These are phyloP conservation scores for Alternaria infectoria DNA, from an alignment of 2,329 filamentous ascomycete genomes.

Conservation along the genomic window DNA sequence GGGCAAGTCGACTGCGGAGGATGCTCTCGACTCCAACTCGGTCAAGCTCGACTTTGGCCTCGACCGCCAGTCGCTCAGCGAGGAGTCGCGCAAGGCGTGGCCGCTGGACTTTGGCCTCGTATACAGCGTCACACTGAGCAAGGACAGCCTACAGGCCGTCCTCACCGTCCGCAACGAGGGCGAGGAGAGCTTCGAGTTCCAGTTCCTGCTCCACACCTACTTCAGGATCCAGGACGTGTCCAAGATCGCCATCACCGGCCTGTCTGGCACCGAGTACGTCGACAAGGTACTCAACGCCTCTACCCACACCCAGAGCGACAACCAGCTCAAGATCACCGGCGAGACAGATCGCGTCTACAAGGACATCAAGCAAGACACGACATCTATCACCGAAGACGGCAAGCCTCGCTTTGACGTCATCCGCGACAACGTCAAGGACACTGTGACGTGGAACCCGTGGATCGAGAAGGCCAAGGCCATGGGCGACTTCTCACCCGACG, in stretches of 20 bases:
- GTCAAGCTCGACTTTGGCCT: slow-evolving; percentile 97
- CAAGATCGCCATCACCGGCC: slow-evolving; percentile 73
- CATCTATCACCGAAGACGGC: slow-evolving; percentile 68
- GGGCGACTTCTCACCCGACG: slow-evolving; percentile 85
- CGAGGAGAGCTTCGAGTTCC: slow-evolving; percentile 82
- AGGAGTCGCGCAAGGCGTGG: slow-evolving; percentile 75
- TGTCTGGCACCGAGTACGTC: slow-evolving; percentile 76
- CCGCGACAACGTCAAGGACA: slow-evolving; percentile 83
- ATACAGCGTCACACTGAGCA: slow-evolving; percentile 87
- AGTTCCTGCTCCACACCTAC: slow-evolving; percentile 91
- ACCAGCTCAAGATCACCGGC: slow-evolving; percentile 70
- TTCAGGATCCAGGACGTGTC: slow-evolving; percentile 83
- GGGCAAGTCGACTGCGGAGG: slow-evolving; percentile 79
- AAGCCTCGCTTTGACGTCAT: slow-evolving; percentile 73
- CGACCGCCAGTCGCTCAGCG: slow-evolving; percentile 72
- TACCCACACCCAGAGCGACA: slow-evolving; percentile 68
- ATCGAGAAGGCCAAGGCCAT: slow-evolving; percentile 81
- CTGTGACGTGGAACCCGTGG: slow-evolving; percentile 99
- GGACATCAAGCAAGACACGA: slow-evolving; percentile 65
- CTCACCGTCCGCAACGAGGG: slow-evolving; percentile 91
- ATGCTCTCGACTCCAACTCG: slow-evolving; percentile 56
- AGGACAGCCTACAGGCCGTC: slow-evolving; percentile 76
- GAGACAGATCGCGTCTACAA: slow-evolving; percentile 92
- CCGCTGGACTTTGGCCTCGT: slow-evolving; percentile 86
- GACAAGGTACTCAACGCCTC: slow-evolving; percentile 79